Base-by-base conservation (phyloP, 2,329 filamentous ascomycete species). In the Trichoderma oligosporum region DNA sequence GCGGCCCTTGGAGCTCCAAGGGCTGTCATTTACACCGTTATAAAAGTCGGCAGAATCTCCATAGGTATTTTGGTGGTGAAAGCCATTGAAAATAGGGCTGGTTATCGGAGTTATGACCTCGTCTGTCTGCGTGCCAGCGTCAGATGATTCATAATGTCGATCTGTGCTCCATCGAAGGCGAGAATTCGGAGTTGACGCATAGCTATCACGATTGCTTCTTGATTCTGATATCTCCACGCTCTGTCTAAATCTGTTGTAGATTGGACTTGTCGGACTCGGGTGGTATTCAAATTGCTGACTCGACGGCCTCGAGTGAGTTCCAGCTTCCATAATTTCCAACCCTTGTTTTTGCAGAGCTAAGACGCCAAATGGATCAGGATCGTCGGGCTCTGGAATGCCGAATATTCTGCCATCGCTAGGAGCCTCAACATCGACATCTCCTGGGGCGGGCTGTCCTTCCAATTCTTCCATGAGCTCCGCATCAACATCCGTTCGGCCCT, bases 281-380 rank as follows among this genome's bases (percentile, higher is more conserved):
- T 65, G 63, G 29, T 70, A 74, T 36, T 72, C 68, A 3, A 74
- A 74, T 14, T 67, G 64, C 48, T 69, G 60, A n/a, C 71, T 73
- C 2, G 68, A 62, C 2, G 71, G 70, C 3, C 71, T 65, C 2
- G 68, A 68, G 3, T 62, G 68, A 1, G 70, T 73, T 1, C 65
- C 68, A 1, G 72, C 71, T 9, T 74, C 72, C 5, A 67, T 66
- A 7, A 74, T 70, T 4, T 70, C 70, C 1, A 74, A 58, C 0
- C 72, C 72, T 48, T 74, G 65, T 35, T 65, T 68, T 53, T 74
- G 68, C 5, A 74, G 62, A 0, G 71, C 72, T 1, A 65, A 56
- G 2, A 74, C 71, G 1, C 72, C 72, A 38, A 67, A 74, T 0
- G 72, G 72, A 59, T 74, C 72, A 0, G 72, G 71, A 35, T 74